Evolutionary conservation across 1,284 basidiomycete genomes (phyloP).

Genomic region (Coriolopsis trogii): DNA sequence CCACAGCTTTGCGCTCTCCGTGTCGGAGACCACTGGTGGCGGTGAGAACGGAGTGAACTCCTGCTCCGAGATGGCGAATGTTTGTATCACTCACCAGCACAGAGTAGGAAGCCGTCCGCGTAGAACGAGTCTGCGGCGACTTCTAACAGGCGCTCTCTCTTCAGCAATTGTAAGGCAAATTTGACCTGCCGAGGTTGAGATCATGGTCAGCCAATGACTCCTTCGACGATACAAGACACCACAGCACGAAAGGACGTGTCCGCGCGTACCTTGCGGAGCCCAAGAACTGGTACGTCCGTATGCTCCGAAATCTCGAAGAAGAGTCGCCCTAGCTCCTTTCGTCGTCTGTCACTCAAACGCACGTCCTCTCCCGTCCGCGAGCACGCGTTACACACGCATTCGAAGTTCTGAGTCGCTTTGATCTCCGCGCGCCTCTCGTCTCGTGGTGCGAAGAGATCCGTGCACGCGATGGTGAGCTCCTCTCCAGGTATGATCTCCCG

Average conservation of each 20-base stretch:
- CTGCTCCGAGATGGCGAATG: background rate
- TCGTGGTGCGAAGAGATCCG: constrained; percentile 43
- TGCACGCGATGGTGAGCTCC: constrained; percentile 60
- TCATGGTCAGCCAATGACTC: background rate
- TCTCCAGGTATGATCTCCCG: constrained; percentile 48
- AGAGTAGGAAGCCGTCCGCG: constrained; percentile 20
- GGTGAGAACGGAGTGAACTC: too few species aligned
- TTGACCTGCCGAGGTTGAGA: background rate
- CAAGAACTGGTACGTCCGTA: constrained; percentile 13
- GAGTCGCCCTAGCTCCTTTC: constrained; percentile 11
- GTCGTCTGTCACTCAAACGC: constrained; percentile 17
- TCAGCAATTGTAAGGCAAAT: constrained; percentile 16
- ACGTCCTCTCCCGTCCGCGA: constrained; percentile 9
- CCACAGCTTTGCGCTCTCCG: constrained; percentile 18
- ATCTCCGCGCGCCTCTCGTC: constrained; percentile 41
- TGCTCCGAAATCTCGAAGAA: constrained; percentile 9
- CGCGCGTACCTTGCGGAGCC: constrained; percentile 18
- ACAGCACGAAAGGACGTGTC: too few species aligned
- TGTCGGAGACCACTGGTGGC: constrained; percentile 21
- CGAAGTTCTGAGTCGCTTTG: constrained; percentile 53
- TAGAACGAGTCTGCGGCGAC: constrained; percentile 15
- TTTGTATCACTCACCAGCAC: constrained; percentile 7
- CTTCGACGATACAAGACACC: background rate
- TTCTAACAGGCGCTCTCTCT: constrained; percentile 19
- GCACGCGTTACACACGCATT: constrained; percentile 51